A percentile compares a stretch with the other conserved stretches of the same genome.
Evolutionary conservation across 192 early-diverging fungal species (phyloP).

Genomic region (Linnemannia zychae): DNA sequence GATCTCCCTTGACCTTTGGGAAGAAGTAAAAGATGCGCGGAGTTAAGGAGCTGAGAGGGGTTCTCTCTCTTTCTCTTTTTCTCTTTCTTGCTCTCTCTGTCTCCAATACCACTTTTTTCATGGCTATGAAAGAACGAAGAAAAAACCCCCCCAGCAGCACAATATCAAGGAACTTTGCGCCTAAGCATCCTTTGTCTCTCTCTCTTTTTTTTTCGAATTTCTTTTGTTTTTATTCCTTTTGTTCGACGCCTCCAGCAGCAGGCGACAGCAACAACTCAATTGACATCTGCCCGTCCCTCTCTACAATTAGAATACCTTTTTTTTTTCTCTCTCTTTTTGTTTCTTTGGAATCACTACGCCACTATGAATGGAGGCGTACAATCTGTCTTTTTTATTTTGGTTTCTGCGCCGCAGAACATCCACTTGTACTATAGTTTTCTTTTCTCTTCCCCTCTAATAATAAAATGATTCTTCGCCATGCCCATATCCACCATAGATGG

Average conservation of each 20-base stretch:
- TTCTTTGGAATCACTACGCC: neutral
- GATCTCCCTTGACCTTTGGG: conserved; percentile 66
- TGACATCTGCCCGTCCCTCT: neutral
- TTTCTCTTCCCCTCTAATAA: neutral
- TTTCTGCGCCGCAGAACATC: neutral
- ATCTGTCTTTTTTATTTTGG: neutral
- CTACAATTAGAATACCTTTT: neutral
- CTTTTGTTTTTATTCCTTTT: neutral
- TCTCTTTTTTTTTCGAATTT: neutral
- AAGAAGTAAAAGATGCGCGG: conserved; percentile 42
- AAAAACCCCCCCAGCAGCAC: no score
- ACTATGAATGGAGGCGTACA: neutral
- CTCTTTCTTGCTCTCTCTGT: no score
- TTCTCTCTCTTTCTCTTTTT: neutral
- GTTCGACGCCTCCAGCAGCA: neutral
- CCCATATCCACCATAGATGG: neutral
- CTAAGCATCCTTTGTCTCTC: no score
- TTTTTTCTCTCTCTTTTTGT: neutral
- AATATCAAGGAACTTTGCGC: no score
- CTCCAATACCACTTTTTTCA: neutral
- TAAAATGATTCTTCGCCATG: neutral
- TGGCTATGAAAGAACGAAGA: no score
- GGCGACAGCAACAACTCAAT: neutral
- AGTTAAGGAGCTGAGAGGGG: neutral
- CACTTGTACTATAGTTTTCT: neutral